A percentile compares a stretch with the other conserved stretches of the same genome.
Evolutionary conservation across 208 protist species (phyloP).

Genomic region (Tritrichomonas musculus): DNA sequence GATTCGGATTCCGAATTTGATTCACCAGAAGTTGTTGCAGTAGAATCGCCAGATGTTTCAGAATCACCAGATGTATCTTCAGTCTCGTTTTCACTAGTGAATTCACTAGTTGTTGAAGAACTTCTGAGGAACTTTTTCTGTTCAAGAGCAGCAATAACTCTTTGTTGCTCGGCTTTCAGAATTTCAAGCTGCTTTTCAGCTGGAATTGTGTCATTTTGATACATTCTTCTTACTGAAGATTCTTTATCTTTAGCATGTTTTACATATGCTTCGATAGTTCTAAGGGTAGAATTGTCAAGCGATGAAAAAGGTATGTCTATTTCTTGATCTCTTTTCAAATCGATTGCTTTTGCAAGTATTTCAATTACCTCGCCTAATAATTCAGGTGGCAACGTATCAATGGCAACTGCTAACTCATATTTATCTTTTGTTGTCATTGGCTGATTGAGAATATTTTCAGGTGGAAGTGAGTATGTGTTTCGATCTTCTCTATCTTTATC

Average conservation of each 20-base stretch:
- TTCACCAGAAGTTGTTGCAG: no score
- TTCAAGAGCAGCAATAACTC: background rate
- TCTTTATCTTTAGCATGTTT: background rate
- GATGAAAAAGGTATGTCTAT: background rate
- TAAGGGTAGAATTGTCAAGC: background rate
- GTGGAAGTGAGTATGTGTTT: background rate
- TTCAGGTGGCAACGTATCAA: background rate
- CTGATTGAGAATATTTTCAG: background rate
- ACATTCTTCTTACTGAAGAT: background rate
- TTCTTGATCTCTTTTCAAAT: background rate
- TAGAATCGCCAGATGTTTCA: no score
- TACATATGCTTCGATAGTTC: background rate
- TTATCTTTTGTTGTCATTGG: slow-evolving; percentile 7
- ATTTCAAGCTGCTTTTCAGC: background rate
- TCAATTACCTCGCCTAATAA: background rate
- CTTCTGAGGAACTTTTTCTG: background rate
- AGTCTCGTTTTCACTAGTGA: no score
- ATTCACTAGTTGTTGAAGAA: background rate
- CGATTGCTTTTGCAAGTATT: background rate
- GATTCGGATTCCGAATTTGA: no score
- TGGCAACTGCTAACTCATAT: background rate
- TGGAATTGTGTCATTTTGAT: background rate
- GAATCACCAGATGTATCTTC: no score
- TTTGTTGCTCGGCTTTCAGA: background rate
- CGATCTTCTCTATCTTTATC: background rate